Base-by-base conservation (phyloP, 352 stramenopile species). In the Globisporangium cylindrosporum region DNA sequence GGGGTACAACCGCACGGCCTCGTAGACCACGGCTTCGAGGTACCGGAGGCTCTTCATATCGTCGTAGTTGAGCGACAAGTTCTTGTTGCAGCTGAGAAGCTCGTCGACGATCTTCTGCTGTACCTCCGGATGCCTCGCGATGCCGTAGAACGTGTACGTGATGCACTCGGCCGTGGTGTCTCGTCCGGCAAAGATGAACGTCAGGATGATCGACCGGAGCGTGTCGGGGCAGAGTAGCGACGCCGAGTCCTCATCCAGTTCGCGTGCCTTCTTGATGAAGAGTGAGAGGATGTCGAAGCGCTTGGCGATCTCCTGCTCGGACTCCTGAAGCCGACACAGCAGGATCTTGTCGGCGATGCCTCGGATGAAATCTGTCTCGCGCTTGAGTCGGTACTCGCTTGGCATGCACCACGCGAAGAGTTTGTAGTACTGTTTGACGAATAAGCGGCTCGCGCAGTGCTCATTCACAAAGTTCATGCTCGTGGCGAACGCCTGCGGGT, bases 131-230 rank as follows among this genome's bases (percentile, higher is more conserved):
- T 93, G 65, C 24, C 64, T 84, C 2, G 85, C 77, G 4, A 97
- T 73, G 12, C 70, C 69, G 64, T 97, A 95, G 53, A 95, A 86
- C 32, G 74, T 74, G 74, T 94, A 96, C 2, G 86, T 90, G 46
- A 96, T 72, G 58, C 79, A 85, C 54, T 89, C 78, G 3, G 82
- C 73, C 0, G 85, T 94, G 8, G 88, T 96, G 65, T 95, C 90
- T 62, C 88, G 90, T 18, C 88, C 90, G n/a, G 81, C 90, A 61
- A 96, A 91, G 24, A 96, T 76, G 36, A 96, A 91, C 9, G 86
- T 94, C 38, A 93, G 75, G 43, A 91, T 76, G 59, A 91, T 84
- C 32, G 88, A 88, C 6, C 78, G 73, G 9, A 95, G 72, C 6
- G 82, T 88, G 48, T 62, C 46, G 0, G 71, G 64, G 6, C 69